Base-by-base conservation (phyloP, 306 rosid genomes). In the Mimosa bimucronata region DNA sequence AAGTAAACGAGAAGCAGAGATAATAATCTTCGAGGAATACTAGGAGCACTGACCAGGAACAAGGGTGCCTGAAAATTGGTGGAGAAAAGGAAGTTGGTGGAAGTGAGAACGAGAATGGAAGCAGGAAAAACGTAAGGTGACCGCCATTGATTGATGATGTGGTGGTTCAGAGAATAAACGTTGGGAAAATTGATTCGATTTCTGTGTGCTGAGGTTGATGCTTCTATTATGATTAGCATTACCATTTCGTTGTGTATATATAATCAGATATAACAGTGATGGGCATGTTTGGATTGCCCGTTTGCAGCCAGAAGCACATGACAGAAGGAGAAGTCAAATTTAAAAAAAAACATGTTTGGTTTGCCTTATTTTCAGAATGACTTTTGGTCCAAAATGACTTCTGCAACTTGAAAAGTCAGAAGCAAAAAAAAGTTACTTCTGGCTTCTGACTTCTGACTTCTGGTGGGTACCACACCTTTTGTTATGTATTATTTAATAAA, bases 61-160 rank as follows among this genome's bases (percentile, higher is more conserved):
- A 53, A 53, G 57, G 84, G 74, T 78, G 82, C 79, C 16, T 44
- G 77, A 78, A 52, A 91, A 53, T 2, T 75, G 89, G 79, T 60
- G 81, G 62, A 80, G 79, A 83, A 65, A 74, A 14, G 76, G 83
- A 85, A 85, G 75, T 37, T 65, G 85, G 26, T 71, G 34, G 74
- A 82, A 66, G 87, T 60, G 77, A 18, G 88, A 83, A 61, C 66
- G 90, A 29, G 90, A 70, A 81, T 77, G 79, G 76, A 90, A 87
- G 79, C 85, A 85, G 31, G 90, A 84, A 85, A 92, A 88, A 61
- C 90, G 97, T 83, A 88, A 74, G 19, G 80, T 65, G 74, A 84
- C 86, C 81, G 97, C 94, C 97, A 94, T 94, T 50, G 87, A 34
- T 34, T 34, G 2, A 34, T 34, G 38, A 15, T 11, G 31, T 50